A percentile compares a stretch with the other conserved stretches of the same genome.
phyloP scores from a whole-genome alignment of 1,284 basidiomycete genomes.

The Irpex lacteus region DNA sequence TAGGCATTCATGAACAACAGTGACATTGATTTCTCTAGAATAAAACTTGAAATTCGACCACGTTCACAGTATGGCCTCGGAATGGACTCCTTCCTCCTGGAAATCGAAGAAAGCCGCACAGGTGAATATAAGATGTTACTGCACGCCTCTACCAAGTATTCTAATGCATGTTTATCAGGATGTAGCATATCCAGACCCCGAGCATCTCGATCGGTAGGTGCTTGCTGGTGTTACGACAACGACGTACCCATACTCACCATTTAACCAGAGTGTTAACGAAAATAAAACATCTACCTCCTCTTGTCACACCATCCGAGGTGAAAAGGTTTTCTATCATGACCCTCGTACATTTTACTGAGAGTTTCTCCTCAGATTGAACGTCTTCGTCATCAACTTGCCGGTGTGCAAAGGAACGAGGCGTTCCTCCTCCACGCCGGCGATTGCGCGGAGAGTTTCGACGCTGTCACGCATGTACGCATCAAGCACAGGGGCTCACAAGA shows the following conservation, averaged over 20 bases:
- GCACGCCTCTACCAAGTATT: not conserved
- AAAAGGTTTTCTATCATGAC: slow-evolving; percentile 14
- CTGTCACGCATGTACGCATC: slow-evolving; percentile 75
- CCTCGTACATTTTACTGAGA: not conserved
- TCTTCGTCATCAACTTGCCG: slow-evolving; percentile 74
- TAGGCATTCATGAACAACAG: too few relatives aligned
- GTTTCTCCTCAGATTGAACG: slow-evolving; percentile 72
- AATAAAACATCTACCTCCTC: slow-evolving; percentile 75
- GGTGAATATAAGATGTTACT: slow-evolving; percentile 12
- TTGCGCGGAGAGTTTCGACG: slow-evolving; percentile 93
- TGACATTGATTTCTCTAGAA: not conserved
- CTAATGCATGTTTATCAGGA: slow-evolving; percentile 32
- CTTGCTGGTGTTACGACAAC: too few relatives aligned
- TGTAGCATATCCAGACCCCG: slow-evolving; percentile 52
- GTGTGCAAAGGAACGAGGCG: slow-evolving; percentile 84
- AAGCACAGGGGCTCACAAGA: not conserved
- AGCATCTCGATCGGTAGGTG: slow-evolving; percentile 43
- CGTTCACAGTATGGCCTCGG: not conserved
- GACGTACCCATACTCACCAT: too few relatives aligned
- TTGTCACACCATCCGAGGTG: slow-evolving; percentile 89
- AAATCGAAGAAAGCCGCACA: slow-evolving; percentile 68
- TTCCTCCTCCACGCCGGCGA: slow-evolving; percentile 97
- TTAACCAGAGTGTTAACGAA: slow-evolving; percentile 69
- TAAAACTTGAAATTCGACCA: not conserved
- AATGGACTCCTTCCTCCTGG: slow-evolving; percentile 58